Conservation (phyloP, 768 basidiomycete species). For the Rhodotorula kratochvilovae region DNA sequence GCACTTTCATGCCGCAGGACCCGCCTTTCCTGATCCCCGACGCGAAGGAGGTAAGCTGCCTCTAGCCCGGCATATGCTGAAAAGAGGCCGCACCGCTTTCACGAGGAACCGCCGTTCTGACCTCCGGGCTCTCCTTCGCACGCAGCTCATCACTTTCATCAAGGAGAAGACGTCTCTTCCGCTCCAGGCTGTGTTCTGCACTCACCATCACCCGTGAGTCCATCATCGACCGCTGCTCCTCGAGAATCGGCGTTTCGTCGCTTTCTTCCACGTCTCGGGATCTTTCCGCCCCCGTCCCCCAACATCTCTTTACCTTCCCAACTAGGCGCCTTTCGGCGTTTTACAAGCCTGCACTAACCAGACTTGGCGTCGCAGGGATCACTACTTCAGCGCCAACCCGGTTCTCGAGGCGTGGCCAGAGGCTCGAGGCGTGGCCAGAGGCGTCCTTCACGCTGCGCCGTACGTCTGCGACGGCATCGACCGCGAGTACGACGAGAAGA, state of each 20-base stretch:
- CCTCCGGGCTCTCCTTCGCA: no score
- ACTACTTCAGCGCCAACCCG: constrained; percentile 4
- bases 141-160: neutral
- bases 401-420: constrained; percentile 5
- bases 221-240: no score
- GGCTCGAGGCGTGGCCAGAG: no score
- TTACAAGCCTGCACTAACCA: no score
- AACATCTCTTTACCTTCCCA: no score
- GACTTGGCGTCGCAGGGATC: constrained; percentile 1
- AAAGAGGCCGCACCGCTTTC: no score
- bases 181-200: neutral
- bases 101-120: no score
- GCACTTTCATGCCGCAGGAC: neutral
- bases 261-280: no score
- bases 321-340: no score
- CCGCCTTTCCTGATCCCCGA: constrained; percentile 13
- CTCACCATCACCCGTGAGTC: neutral
- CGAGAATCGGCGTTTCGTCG: no score
- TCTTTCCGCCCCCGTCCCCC: no score
- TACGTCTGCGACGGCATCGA: constrained; percentile 7
- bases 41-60: neutral
- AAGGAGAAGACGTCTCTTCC: neutral
- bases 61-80: no score
- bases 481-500: constrained; percentile 13
- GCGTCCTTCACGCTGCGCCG: neutral